Conservation (phyloP, 352 stramenopile species). For the Aphanomyces stellatus region DNA sequence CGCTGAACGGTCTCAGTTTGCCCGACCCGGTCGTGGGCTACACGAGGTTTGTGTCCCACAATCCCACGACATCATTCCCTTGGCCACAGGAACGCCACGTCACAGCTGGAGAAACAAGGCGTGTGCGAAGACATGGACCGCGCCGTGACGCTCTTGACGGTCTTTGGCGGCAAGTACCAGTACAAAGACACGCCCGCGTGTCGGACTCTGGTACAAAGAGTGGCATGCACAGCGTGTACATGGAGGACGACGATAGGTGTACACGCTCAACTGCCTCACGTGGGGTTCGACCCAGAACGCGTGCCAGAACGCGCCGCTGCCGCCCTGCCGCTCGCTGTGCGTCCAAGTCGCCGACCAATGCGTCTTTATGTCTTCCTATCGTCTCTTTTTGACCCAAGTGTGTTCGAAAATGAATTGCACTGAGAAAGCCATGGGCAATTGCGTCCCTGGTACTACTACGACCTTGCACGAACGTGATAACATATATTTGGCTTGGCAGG, state of each 20-base stretch:
- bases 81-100: slow-evolving; percentile 32
- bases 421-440: not conserved
- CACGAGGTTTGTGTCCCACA: slow-evolving; percentile 33
- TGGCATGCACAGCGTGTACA: not conserved
- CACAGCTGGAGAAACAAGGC: slow-evolving; percentile 58
- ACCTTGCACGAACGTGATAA: not conserved
- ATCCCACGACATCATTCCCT: not conserved
- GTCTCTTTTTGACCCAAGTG: slow-evolving; percentile 49
- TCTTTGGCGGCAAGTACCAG: slow-evolving; percentile 48
- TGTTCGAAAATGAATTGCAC: slow-evolving; percentile 49
- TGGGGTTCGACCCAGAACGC: slow-evolving; percentile 38
- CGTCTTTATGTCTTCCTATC: slow-evolving; percentile 64
- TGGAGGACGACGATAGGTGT: slow-evolving; percentile 22
- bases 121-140: slow-evolving; percentile 60
- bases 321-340: slow-evolving; percentile 57
- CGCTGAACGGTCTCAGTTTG: slow-evolving; percentile 57
- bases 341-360: slow-evolving; percentile 71
- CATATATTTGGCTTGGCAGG: not conserved
- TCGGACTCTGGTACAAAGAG: slow-evolving; percentile 30
- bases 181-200: slow-evolving; percentile 59
- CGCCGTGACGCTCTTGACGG: slow-evolving; percentile 44
- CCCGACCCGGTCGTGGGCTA: slow-evolving; percentile 58
- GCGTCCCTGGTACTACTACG: not conserved
- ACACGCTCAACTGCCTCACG: slow-evolving; percentile 69
- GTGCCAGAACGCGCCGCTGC: slow-evolving; percentile 26